Conservation (phyloP, 2,329 filamentous ascomycete species). For the Colletotrichum magnum region DNA sequence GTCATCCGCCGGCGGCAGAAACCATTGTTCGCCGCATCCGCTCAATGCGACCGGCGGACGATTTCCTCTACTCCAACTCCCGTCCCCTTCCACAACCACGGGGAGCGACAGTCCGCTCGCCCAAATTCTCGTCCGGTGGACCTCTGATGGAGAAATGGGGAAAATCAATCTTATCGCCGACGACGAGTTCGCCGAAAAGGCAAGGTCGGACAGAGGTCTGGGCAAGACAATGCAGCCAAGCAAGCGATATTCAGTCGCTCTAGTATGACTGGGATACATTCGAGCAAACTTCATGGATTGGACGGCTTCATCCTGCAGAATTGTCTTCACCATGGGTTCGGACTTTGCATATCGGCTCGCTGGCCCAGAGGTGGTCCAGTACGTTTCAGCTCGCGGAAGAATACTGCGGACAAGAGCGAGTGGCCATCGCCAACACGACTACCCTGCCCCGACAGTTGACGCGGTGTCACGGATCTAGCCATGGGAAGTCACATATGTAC, state of each 20-base stretch:
- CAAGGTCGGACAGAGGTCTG: constrained; percentile 37
- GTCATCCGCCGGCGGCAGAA: constrained; percentile 20
- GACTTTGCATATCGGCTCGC: constrained; percentile 17
- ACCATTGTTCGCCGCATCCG: background rate
- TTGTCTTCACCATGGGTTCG: constrained; percentile 21
- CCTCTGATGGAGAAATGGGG: background rate
- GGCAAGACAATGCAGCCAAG: constrained; percentile 42
- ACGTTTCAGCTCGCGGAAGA: constrained; percentile 25
- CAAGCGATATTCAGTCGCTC: constrained; percentile 27
- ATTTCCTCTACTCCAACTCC: background rate
- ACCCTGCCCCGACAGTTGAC: background rate
- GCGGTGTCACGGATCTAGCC: constrained; percentile 48
- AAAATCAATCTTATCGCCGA: constrained; percentile 1
- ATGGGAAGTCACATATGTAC: constrained; percentile 49
- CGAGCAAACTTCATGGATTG: background rate
- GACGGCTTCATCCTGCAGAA: background rate
- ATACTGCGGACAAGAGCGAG: background rate
- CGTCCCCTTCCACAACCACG: background rate
- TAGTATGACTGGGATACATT: constrained; percentile 16
- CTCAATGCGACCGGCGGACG: no score
- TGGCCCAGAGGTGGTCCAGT: constrained; percentile 1
- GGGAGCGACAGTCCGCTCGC: constrained; percentile 3
- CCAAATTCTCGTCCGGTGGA: constrained; percentile 1
- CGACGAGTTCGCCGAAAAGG: constrained; percentile 35
- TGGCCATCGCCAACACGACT: background rate